Evolutionary conservation across 1,139 yeast species (phyloP).

Genomic region (Pichia sp.): DNA sequence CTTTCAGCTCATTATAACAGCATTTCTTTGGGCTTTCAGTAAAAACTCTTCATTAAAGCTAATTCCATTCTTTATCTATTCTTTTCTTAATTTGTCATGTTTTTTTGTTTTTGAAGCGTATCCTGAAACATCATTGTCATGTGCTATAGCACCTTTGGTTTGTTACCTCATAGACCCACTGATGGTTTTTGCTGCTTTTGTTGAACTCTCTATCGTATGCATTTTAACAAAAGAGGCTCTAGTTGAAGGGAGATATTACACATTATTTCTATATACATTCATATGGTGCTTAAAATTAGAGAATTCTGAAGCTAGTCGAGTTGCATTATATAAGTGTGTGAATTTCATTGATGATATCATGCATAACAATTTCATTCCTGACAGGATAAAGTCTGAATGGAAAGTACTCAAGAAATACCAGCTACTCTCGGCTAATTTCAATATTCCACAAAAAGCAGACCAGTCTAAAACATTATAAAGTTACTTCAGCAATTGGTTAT

Average conservation of each 20-base stretch:
- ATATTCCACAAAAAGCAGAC: neutral
- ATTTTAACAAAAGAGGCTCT: constrained; percentile 31
- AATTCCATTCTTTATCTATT: constrained; percentile 40
- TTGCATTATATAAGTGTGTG: constrained; percentile 28
- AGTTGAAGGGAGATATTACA: constrained; percentile 23
- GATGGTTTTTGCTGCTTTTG: constrained; percentile 31
- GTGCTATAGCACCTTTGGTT: constrained; percentile 32
- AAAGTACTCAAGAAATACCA: neutral
- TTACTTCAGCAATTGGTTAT: neutral
- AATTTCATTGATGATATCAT: constrained; percentile 17
- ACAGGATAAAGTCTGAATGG: neutral
- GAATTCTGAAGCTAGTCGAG: constrained; percentile 26
- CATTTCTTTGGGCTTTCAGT: constrained; percentile 31
- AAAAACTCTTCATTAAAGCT: constrained; percentile 32
- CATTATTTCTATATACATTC: constrained; percentile 32
- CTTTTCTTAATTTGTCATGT: constrained; percentile 37
- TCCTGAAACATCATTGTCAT: constrained; percentile 30
- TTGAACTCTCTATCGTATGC: constrained; percentile 33
- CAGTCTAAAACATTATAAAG: neutral
- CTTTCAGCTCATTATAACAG: constrained; percentile 36
- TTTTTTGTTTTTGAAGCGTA: constrained; percentile 33
- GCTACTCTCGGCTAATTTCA: too few species aligned
- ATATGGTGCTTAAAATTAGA: constrained; percentile 38
- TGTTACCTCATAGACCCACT: constrained; percentile 33
- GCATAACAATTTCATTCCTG: neutral